These are phyloP conservation scores for Leccinum uliginosum DNA, from an alignment of 768 basidiomycete species.

Conservation along the genomic window DNA sequence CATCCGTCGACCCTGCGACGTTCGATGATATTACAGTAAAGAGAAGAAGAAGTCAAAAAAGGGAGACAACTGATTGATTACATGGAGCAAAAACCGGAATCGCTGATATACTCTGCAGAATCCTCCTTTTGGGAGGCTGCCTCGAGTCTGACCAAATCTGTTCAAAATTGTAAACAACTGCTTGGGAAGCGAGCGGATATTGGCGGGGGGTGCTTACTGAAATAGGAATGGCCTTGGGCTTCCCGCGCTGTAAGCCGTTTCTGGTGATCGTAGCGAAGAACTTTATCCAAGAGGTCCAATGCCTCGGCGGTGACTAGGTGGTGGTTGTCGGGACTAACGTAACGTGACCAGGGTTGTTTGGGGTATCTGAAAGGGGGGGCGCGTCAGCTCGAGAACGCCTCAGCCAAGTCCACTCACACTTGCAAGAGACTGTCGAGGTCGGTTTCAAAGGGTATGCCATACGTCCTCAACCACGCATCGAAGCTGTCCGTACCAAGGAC, in stretches of 20 bases:
- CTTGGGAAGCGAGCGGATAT: slow-evolving; percentile 14
- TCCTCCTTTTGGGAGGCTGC: slow-evolving; percentile 39
- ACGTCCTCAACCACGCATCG: slow-evolving; percentile 53
- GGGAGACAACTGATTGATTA: slow-evolving; percentile 2
- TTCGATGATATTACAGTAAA: neutral
- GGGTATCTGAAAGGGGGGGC: slow-evolving; percentile 40
- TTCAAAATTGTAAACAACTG: slow-evolving; percentile 19
- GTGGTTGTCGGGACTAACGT: slow-evolving; percentile 56
- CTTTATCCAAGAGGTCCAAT: slow-evolving; percentile 61
- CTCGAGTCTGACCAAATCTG: slow-evolving; percentile 48
- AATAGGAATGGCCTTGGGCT: slow-evolving; percentile 63
- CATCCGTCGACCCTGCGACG: slow-evolving; percentile 6
- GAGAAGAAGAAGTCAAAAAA: too few relatives aligned
- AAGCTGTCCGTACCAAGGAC: slow-evolving; percentile 66
- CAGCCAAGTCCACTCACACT: slow-evolving; percentile 31
- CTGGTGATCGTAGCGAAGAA: slow-evolving; percentile 66
- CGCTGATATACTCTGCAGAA: slow-evolving; percentile 40
- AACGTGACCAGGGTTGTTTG: slow-evolving; percentile 62
- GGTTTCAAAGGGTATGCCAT: slow-evolving; percentile 64
- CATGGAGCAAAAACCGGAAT: slow-evolving; percentile 47
- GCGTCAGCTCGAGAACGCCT: neutral
- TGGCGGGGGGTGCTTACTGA: slow-evolving; percentile 39
- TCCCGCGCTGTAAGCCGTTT: slow-evolving; percentile 65
- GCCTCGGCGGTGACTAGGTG: slow-evolving; percentile 56
- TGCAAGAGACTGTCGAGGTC: slow-evolving; percentile 54